Base-by-base conservation (phyloP, 2,329 filamentous ascomycete species). In the Pseudophaeomoniella oleicola region DNA sequence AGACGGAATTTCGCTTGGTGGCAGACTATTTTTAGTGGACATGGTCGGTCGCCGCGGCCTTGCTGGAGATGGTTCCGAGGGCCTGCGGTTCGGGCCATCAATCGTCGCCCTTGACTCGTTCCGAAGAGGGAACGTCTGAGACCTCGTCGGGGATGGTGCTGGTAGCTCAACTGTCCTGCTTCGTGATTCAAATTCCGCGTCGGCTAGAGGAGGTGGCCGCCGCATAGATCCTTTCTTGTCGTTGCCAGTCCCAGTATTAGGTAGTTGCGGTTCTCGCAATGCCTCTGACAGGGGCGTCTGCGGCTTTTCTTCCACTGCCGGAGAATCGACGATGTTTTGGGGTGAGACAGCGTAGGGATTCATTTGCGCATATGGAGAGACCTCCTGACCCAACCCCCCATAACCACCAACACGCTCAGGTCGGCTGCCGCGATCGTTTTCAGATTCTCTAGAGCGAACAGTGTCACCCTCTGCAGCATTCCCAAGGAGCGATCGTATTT, bases 111-210 rank as follows among this genome's bases (percentile, higher is more conserved):
- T 36, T 40, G 38, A 22, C 13, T 46, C 37, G 27, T 35, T 49
- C 17, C 35, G 27, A n/a, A 45, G 32, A 27, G 54, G 50, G 38
- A 53, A 54, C 4, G 52, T 58, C 34, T 52, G 50, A 5, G 52
- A 52, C 14, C 42, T 40, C 27, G 19, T 35, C n/a, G 32, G 34
- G 5, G 34, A 36, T 4, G 22, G 5, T 10, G 4, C 4, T 4
- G 32, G 16, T 4, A n/a, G 15, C 32, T 16, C 5, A 15, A 34
- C 18, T 12, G 10, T 18, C 5, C 4, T 6, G 5, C n/a, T 27
- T n/a, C 6, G 6, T n/a, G n/a, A n/a, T 27, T 27, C 9, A 9
- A n/a, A 27, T n/a, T 6, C 22, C n/a, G n/a, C n/a, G 22, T 27
- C n/a, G 9, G 22, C 22, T n/a, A 27, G n/a, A 27, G 22, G 22